Base-by-base conservation (phyloP, 192 early-diverging fungal species). In the Coemansia sp. region DNA sequence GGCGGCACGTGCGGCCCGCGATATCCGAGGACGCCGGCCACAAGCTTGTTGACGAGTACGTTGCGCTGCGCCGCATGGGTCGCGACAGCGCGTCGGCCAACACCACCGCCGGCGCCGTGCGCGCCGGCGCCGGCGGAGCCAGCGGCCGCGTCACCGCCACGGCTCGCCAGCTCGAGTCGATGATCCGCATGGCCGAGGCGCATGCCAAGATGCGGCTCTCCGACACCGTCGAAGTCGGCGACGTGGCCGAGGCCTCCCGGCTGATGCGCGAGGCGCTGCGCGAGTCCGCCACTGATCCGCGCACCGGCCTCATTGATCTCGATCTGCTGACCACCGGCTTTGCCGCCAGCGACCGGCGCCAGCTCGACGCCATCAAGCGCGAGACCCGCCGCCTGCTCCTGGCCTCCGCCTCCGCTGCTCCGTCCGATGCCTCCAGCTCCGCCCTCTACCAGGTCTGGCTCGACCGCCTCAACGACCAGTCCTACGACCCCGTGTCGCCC, bases 171-270 rank as follows among this genome's bases (percentile, higher is more conserved):
- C 86, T 98, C 9, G 97, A 97, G 85, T 95, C 93, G 6, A 97
- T 99, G 95, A 96, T 98, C 76, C 91, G 96, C 55, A 85, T 99
- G 75, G 70, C 93, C 13, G 96, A 99, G 69, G 96, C 94, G 3
- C 91, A 94, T 62, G 97, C 97, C 61, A 87, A 89, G 56, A 90
- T 98, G 92, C 90, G 96, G 32, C 72, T 98, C 9, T 90, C 92
- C 15, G 47, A 73, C 10, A 68, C 66, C 1, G 97, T 99, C 6
- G 92, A 95, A 8, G 71, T 82, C 5, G 40, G 37, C 45, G 97
- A 99, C 78, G 97, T 98, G 4, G 82, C 89, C 22, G 95, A 97
- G 77, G 97, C 97, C 0, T 83, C 94, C 57, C 78, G 94, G 49
- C 76, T 99, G 58, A 89, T 98, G 61, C 86, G 89, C 65, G 90